Evolutionary conservation across 192 early-diverging fungal species (phyloP).

Genomic region (Coemansia sp.): DNA sequence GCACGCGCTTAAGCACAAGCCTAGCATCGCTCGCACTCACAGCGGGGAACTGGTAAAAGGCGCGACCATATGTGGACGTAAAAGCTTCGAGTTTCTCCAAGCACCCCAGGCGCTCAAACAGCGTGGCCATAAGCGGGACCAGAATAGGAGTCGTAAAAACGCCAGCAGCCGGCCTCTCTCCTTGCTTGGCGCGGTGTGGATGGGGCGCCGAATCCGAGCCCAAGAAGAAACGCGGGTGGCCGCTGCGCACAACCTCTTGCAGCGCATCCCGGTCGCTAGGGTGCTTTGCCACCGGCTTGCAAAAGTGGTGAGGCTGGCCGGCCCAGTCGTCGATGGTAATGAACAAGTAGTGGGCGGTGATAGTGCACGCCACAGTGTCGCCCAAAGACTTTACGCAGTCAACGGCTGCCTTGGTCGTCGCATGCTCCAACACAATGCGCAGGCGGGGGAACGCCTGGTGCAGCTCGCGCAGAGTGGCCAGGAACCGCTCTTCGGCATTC

Average conservation of each 20-base stretch:
- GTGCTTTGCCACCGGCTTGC: conserved; percentile 98
- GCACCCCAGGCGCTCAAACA: conserved; percentile 83
- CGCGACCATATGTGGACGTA: conserved; percentile 78
- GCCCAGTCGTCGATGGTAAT: conserved; percentile 97
- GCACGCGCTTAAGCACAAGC: conserved; percentile 27
- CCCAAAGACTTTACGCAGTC: conserved; percentile 89
- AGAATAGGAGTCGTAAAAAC: conserved; percentile 90
- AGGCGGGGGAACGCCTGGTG: conserved; percentile 89
- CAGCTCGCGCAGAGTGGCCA: conserved; percentile 79
- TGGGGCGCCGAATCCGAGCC: conserved; percentile 97
- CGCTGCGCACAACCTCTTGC: conserved; percentile 73
- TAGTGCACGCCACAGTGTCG: conserved; percentile 87
- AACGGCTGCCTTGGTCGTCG: conserved; percentile 90
- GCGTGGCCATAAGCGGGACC: conserved; percentile 81
- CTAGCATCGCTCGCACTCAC: conserved; percentile 17
- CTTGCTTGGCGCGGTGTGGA: conserved; percentile 82
- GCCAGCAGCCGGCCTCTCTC: conserved; percentile 74
- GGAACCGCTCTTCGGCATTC: conserved; percentile 94
- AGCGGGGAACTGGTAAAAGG: conserved; percentile 76
- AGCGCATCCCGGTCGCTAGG: conserved; percentile 88
- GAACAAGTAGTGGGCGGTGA: conserved; percentile 93
- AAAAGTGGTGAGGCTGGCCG: conserved; percentile 92
- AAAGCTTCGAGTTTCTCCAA: conserved; percentile 78
- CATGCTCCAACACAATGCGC: conserved; percentile 95
- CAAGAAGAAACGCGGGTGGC: conserved; percentile 94